A percentile compares a stretch with the other conserved stretches of the same genome.
phyloP scores from a whole-genome alignment of 176 grass and related monocot genomes.

The Ensete glaucum region DNA sequence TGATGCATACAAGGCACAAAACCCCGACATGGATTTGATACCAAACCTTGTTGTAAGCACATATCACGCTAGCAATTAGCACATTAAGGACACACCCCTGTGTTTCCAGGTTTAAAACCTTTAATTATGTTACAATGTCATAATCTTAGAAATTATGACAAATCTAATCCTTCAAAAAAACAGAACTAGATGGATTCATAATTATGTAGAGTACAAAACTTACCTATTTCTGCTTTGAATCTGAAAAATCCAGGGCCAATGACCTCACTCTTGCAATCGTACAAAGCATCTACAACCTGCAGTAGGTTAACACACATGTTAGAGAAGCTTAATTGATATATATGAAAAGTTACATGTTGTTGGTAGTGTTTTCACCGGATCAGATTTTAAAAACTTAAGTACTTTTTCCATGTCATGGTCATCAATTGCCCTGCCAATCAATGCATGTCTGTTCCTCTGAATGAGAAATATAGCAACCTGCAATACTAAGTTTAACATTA shows the following conservation, averaged over 20 bases:
- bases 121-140: background rate
- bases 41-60: background rate
- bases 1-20: no score
- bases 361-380: slow-evolving; percentile 44
- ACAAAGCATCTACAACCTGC: slow-evolving; percentile 92
- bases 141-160: background rate
- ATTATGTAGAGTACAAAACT: background rate
- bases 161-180: background rate
- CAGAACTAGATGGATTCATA: background rate
- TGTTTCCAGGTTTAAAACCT: background rate
- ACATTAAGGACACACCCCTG: background rate
- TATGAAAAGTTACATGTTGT: background rate
- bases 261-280: slow-evolving; percentile 99
- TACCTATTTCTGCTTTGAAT: slow-evolving; percentile 99
- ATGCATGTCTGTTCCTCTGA: slow-evolving; percentile 87
- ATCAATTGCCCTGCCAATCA: slow-evolving; percentile 97
- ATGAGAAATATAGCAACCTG: slow-evolving; percentile 99
- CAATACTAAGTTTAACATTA: slow-evolving; percentile 10
- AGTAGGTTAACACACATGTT: background rate
- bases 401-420: slow-evolving; percentile 93
- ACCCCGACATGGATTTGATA: no score
- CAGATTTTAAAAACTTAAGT: slow-evolving; percentile 87
- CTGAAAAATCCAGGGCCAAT: slow-evolving; percentile 99
- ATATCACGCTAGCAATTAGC: background rate
- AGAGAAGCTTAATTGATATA: background rate